Evolutionary conservation across 176 grass and related monocot species (phyloP), one percentile per base, ranked within the genome.

Genomic region (Lolium rigidum): DNA sequence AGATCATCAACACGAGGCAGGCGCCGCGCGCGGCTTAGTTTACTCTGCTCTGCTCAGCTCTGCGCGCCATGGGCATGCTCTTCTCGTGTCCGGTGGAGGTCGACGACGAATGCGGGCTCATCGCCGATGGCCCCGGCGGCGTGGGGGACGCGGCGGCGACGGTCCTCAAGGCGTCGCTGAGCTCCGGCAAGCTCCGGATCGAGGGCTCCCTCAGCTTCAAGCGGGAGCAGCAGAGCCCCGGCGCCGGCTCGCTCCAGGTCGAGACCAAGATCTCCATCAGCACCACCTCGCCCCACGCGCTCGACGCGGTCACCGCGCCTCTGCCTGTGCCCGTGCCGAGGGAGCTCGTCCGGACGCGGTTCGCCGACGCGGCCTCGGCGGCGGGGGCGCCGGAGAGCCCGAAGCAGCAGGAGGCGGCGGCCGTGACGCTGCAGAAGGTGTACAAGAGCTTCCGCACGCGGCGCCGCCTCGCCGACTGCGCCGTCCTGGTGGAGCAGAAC

Each of bases 381-480:
- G 43, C 43, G 43, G 43, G 43, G 4, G 51, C 47, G 7, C 84
- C 83, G 10, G 90, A 89, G 66, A 90, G 87, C 76, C 92, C 93
- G 0, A 91, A 93, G 75, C 93, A 95, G 70, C 91, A 98, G 9
- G 83, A 95, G 79, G 88, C 93, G 3, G 95, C 90, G 17, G 86
- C 93, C 1, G 81, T 93, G 21, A 98, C 90, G 79, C 54, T 98
- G 80, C 95, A 98, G 90, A 98, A 98, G 87, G 93, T 98, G 48
- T 98, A 98, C 87, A 95, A 98, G 80, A 98, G 95, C 91, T 98
- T 98, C 86, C 84, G 93, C 17, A 98, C 95, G 16, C 91, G 95
- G 41, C 90, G 95, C 70, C 91, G 85, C 57, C 95, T 98, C 44
- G 95, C 95, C 15, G 95, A 97, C 82, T 97, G 95, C 71, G 95